These are phyloP conservation scores for Hapsidospora chrysogenum DNA, from an alignment of 495 filamentous ascomycete species.

Conservation along the genomic window DNA sequence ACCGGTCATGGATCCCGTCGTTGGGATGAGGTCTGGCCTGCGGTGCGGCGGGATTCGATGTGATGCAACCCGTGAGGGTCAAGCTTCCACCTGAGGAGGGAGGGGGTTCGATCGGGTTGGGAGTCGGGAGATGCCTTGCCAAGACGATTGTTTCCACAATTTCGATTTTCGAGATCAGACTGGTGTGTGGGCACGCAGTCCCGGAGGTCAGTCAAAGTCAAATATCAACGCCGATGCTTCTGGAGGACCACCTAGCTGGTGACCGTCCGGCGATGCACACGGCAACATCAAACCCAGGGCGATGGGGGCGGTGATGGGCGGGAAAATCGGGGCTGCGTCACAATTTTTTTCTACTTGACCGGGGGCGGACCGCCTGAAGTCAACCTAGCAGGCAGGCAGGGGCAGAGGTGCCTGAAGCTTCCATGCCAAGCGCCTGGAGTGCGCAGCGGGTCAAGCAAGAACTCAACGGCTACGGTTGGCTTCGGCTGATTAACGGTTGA, in stretches of 20 bases:
- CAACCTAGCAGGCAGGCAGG: background rate
- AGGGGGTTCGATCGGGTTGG: background rate
- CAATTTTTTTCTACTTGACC: background rate
- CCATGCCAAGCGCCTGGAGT: background rate
- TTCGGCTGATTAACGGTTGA: too few relatives aligned
- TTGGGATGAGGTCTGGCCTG: too few relatives aligned
- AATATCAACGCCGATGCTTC: background rate
- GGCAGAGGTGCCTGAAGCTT: background rate
- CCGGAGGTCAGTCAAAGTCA: background rate
- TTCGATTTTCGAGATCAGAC: too few relatives aligned
- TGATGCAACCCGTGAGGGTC: too few relatives aligned
- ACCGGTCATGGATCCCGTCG: background rate
- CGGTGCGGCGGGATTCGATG: too few relatives aligned
- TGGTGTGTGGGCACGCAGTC: background rate
- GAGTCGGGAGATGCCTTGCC: background rate
- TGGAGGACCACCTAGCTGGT: background rate
- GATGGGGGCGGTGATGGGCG: background rate
- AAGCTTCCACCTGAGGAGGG: too few relatives aligned
- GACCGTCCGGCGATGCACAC: background rate
- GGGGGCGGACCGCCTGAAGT: background rate
- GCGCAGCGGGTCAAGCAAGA: too few relatives aligned
- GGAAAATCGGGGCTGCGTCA: background rate
- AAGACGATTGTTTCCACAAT: background rate
- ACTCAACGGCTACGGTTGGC: too few relatives aligned
- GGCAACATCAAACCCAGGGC: background rate